phyloP scores from a whole-genome alignment of 2,329 filamentous ascomycete species.

The Tolypocladium ophioglossoides region DNA sequence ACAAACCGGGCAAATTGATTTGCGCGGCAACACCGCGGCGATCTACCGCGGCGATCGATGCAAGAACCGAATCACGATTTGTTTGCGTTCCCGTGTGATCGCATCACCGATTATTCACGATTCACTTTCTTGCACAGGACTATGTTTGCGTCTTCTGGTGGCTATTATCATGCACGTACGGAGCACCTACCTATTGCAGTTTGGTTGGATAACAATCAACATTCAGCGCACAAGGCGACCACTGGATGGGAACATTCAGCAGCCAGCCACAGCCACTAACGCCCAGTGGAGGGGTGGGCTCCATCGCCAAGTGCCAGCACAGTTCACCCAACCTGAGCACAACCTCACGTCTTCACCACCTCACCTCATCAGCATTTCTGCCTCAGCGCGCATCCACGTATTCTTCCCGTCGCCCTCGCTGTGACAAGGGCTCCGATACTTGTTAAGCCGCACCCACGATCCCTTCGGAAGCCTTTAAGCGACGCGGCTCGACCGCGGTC shows the following conservation, averaged over 20 bases:
- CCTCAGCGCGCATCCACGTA: background rate
- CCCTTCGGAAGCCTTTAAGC: background rate
- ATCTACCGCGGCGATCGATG: too few species aligned
- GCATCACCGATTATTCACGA: background rate
- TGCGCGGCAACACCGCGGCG: background rate
- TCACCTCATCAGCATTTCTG: background rate
- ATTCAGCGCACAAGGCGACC: too few species aligned
- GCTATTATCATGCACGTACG: background rate
- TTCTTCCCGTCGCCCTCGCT: background rate
- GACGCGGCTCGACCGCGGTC: background rate
- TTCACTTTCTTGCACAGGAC: background rate
- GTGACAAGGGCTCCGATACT: background rate
- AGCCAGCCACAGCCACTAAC: too few species aligned
- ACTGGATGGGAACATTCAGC: too few species aligned
- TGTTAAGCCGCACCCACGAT: background rate
- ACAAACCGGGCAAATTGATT: background rate
- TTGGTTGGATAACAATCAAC: too few species aligned
- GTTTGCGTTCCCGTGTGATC: background rate
- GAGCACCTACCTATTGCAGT: background rate
- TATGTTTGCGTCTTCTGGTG: background rate
- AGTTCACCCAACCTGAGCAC: too few species aligned
- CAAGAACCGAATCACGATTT: background rate
- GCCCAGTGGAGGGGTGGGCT: too few species aligned
- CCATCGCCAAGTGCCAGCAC: too few species aligned
- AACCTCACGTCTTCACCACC: background rate